Base-by-base conservation (phyloP, 2,329 filamentous ascomycete genomes). In the Fusarium tupiense region DNA sequence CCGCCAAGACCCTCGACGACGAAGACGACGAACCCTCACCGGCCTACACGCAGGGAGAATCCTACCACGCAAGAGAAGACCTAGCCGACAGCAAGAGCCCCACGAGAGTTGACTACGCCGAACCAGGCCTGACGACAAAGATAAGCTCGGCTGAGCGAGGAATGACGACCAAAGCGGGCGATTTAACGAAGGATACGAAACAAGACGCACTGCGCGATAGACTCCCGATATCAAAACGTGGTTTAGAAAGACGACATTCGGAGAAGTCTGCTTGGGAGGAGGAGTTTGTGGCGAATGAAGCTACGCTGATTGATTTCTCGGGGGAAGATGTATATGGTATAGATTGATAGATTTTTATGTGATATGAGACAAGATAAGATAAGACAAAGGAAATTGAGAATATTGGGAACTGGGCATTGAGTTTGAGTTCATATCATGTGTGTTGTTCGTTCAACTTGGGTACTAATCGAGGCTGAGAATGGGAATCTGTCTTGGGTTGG, bases 241-340 rank as follows among this genome's bases (percentile, higher is more conserved):
- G 72, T 29, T 35, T 62, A 37, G 65, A 75, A 38, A 64, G 54
- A 52, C 46, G 47, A 17, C 37, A 75, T 31, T 64, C 59, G 16
- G 69, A 75, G 31, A 53, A 71, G 60, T 61, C 58, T 54, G 44
- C 52, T 16, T 75, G 73, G 73, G 70, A 75, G 31, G 47, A 50
- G 4, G 73, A 76, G 12, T 75, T 74, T 60, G 50, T 71, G 14
- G 66, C 66, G 10, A 65, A 75, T 40, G 73, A 75, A 58, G 73
- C 73, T 12, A 75, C 73, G 9, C 41, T 75, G 50, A 71, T 75
- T 47, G 71, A 75, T 47, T 75, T 75, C 65, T 68, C 73, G 5
- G 70, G 71, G 13, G 56, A 56, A 52, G 63, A 75, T 37, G 66
- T 52, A 22, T 69, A 68, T 26, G 60, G 59, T 35, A 53, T 74